Percentiles rank a stretch among this genome's conserved stretches.
phyloP scores from a whole-genome alignment of 257 asterid genomes.

The Knoxia roxburghii region DNA sequence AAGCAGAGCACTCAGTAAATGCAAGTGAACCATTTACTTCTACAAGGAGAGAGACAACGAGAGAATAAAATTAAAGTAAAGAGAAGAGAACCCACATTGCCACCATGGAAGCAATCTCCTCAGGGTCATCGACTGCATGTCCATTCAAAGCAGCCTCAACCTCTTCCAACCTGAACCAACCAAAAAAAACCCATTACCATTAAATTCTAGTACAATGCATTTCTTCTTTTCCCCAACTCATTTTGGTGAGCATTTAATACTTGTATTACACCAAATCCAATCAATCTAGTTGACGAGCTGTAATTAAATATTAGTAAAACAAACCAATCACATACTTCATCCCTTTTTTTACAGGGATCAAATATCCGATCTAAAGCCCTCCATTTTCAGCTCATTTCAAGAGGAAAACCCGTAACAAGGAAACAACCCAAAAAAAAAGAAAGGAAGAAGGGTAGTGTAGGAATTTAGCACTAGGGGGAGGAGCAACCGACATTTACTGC shows the following conservation, averaged over 20 bases:
- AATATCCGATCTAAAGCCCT: background rate
- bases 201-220: background rate
- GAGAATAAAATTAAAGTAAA: constrained; percentile 10
- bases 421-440: too few relatives aligned
- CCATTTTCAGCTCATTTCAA: background rate
- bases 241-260: background rate
- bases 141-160: constrained; percentile 49
- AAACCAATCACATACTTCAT: background rate
- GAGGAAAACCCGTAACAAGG: too few relatives aligned
- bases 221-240: background rate
- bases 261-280: background rate
- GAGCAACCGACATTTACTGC: constrained; percentile 31
- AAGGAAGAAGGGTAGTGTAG: constrained; percentile 12
- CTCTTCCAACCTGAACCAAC: constrained; percentile 51
- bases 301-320: background rate
- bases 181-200: constrained; percentile 10
- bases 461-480: constrained; percentile 20
- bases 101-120: constrained; percentile 79
- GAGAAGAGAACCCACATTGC: constrained; percentile 50
- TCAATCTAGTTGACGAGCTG: background rate
- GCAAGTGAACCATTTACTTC: constrained; percentile 13
- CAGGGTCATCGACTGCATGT: constrained; percentile 86
- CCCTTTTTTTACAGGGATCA: background rate
- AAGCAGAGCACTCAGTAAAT: constrained; percentile 31
- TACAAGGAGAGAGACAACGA: constrained; percentile 1